These are phyloP conservation scores for Penicillium samsonianum DNA, from an alignment of 495 filamentous ascomycete genomes.

Conservation along the genomic window DNA sequence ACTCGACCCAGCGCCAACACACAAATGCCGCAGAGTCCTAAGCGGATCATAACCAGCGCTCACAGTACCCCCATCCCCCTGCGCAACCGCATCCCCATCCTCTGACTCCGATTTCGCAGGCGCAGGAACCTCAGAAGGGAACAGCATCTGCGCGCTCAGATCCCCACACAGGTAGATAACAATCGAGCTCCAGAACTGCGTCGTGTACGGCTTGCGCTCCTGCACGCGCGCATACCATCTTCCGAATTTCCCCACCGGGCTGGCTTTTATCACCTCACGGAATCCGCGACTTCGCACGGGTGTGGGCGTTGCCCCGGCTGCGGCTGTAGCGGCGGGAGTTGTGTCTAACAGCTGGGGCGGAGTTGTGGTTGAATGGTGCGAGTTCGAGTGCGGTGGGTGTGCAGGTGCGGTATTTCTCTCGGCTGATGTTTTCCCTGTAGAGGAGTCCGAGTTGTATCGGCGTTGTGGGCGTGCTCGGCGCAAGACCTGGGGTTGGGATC, in stretches of 20 bases:
- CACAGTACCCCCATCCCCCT: slow-evolving; percentile 25
- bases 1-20: slow-evolving; percentile 68
- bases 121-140: slow-evolving; percentile 35
- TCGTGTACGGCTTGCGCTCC: slow-evolving; percentile 67
- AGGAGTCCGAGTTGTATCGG: slow-evolving; percentile 29
- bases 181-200: slow-evolving; percentile 73
- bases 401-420: slow-evolving; percentile 6
- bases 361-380: background rate
- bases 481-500: slow-evolving; percentile 20
- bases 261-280: slow-evolving; percentile 60
- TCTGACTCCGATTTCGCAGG: slow-evolving; percentile 6
- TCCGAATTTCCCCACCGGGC: slow-evolving; percentile 42
- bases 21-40: slow-evolving; percentile 68
- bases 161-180: slow-evolving; percentile 81
- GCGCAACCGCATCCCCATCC: background rate
- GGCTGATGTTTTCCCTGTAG: slow-evolving; percentile 9
- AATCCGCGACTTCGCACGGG: slow-evolving; percentile 56
- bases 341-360: slow-evolving; percentile 8
- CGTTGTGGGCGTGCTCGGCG: slow-evolving; percentile 31
- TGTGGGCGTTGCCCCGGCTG: slow-evolving; percentile 23
- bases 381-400: background rate
- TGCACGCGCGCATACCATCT: slow-evolving; percentile 67
- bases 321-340: slow-evolving; percentile 16
- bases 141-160: slow-evolving; percentile 69
- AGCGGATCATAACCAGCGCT: slow-evolving; percentile 65